A percentile compares a stretch with the other conserved stretches of the same genome.
Conservation (phyloP, 2,329 filamentous ascomycete genomes). For the Sclerotinia trifoliorum region DNA sequence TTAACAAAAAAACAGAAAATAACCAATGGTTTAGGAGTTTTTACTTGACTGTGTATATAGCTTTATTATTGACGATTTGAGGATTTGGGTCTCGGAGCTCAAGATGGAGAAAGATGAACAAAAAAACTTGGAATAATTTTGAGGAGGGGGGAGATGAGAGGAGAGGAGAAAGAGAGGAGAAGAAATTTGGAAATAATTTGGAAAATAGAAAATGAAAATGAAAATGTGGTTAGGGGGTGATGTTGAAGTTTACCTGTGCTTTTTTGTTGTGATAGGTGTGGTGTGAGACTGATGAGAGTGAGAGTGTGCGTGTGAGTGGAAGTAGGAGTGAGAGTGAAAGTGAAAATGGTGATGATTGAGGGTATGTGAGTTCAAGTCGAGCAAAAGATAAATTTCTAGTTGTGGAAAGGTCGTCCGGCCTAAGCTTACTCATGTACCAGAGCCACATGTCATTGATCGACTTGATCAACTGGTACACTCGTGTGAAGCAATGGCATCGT, state of each 20-base stretch:
- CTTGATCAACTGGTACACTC: not conserved
- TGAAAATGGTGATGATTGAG: not conserved
- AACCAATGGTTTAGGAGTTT: slow-evolving; percentile 17
- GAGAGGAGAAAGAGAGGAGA: not conserved
- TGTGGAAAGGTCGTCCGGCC: too few relatives aligned
- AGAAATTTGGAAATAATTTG: not conserved
- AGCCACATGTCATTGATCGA: not conserved
- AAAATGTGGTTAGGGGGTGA: not conserved
- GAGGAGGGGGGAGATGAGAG: not conserved
- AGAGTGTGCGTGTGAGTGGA: not conserved
- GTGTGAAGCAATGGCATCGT: not conserved
- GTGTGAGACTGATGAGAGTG: not conserved
- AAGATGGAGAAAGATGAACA: not conserved
- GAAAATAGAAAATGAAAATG: not conserved
- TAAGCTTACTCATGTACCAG: not conserved
- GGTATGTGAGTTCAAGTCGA: not conserved
- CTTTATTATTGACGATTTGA: not conserved
- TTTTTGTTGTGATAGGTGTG: not conserved
- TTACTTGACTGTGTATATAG: slow-evolving; percentile 1
- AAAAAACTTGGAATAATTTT: too few relatives aligned
- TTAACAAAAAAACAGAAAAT: slow-evolving; percentile 14
- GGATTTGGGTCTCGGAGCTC: not conserved
- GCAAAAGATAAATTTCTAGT: not conserved
- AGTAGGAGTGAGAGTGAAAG: not conserved
- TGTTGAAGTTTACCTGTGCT: not conserved